These are phyloP conservation scores for Astrephomene gubernaculifera DNA, from an alignment of 139 green algal species.

Conservation along the genomic window DNA sequence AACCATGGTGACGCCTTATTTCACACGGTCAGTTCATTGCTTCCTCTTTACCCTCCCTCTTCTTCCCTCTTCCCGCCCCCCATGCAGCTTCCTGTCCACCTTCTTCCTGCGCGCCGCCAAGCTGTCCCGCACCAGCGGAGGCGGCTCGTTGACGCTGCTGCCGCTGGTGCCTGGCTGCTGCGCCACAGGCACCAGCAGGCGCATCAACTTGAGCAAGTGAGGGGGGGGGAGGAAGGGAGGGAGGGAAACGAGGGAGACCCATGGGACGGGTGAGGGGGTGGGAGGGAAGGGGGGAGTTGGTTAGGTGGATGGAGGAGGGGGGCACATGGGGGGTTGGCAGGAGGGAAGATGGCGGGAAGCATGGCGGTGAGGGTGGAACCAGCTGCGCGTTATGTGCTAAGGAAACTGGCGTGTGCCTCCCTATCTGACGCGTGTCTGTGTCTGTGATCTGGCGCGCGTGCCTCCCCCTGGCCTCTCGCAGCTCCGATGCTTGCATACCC, in stretches of 20 bases:
- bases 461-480: no score
- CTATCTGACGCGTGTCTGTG: no score
- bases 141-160: conserved; percentile 83
- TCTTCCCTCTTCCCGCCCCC: background rate
- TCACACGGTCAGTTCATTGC: no score
- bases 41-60: no score
- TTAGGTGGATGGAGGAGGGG: background rate
- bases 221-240: background rate
- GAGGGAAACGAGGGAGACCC: background rate
- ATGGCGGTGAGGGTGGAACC: no score
- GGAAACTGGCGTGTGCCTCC: no score
- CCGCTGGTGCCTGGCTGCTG: conserved; percentile 78
- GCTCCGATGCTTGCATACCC: no score
- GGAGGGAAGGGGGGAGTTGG: background rate
- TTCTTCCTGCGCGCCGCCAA: conserved; percentile 89
- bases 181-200: conserved; percentile 65
- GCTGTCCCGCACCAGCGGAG: conserved; percentile 70
- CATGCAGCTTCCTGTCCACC: conserved; percentile 51
- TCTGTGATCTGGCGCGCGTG: no score
- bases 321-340: background rate
- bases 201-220: conserved; percentile 66
- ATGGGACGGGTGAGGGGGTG: background rate
- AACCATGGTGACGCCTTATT: no score
- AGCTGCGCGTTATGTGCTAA: no score
- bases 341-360: background rate